Base-by-base conservation (phyloP, 2,329 filamentous ascomycete species). In the Sclerotinia spermophila region DNA sequence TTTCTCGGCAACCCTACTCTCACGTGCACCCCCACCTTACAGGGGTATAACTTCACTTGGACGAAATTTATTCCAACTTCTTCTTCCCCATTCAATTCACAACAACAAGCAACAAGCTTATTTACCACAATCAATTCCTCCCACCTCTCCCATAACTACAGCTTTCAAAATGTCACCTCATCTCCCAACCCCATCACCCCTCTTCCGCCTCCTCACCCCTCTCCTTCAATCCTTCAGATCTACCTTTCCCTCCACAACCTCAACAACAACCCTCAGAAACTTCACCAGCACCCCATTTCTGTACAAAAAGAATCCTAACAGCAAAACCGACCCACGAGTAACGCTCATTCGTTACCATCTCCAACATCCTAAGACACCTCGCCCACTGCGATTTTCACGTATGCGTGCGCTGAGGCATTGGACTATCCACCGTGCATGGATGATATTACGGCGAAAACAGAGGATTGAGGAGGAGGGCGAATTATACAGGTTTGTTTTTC, bases 371-470 rank as follows among this genome's bases (percentile, higher is more conserved):
- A 82, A 86, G 42, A 91, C 88, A 10, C 90, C 90, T 0, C 88
- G 90, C 19, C 94, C 96, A 0, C 87, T 99, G 74, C 91, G 93
- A 77, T 94, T 98, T 87, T 93, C 89, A 55, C 93, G 95, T 76
- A 92, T 91, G 81, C 90, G 96, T 70, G 87, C 89, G 81, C 89
- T 99, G 74, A 92, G 96, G 61, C 96, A 99, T 85, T 99, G 96
- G 96, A 98, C 96, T 67, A 98, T 99, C 81, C 94, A 98, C 85
- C 94, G 96, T 77, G 95, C 95, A 33, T 98, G 94, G 93, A 86
- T 92, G 77, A 85, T 98, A 42, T 91, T 91, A 82, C 89, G 90
- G 77, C 86, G 90, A 76, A 87, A 92, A 79, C 86, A 89, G 77
- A 89, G 89, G 64, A 84, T 86, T 74, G 82, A 84, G 48, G 86